A percentile compares a stretch with the other conserved stretches of the same genome.
Evolutionary conservation across 106 monocot species (phyloP).

Genomic region (Cymbidium sinense): DNA sequence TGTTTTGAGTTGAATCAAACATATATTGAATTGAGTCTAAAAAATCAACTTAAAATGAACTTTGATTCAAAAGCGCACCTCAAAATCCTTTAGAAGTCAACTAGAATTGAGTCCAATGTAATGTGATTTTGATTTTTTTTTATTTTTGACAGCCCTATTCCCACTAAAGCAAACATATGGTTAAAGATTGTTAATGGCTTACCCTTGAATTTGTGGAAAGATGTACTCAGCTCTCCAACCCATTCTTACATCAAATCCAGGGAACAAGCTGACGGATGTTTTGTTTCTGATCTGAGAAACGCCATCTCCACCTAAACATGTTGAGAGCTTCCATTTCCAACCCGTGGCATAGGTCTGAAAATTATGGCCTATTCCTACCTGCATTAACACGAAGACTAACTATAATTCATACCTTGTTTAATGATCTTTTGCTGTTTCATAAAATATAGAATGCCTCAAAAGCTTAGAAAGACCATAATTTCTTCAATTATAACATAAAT

Average conservation of each 20-base stretch:
- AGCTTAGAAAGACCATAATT: neutral
- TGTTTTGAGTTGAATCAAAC: neutral
- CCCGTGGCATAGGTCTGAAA: conserved; percentile 45
- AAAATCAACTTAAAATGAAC: neutral
- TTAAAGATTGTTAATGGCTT: conserved; percentile 6
- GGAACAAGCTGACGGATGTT: conserved; percentile 62
- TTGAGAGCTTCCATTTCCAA: conserved; percentile 83
- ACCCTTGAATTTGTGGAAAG: conserved; percentile 96
- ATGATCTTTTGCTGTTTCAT: neutral
- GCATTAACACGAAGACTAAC: conserved; percentile 2
- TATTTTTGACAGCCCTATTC: neutral
- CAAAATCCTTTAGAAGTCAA: neutral
- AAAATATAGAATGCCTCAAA: neutral
- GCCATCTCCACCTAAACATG: conserved; percentile 71
- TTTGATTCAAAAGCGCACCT: neutral
- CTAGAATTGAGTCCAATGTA: neutral
- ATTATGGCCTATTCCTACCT: conserved; percentile 75
- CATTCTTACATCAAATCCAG: conserved; percentile 84
- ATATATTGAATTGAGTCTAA: neutral
- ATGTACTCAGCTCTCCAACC: conserved; percentile 94
- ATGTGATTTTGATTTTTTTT: neutral
- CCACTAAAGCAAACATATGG: neutral
- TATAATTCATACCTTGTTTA: neutral
- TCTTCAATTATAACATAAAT: neutral
- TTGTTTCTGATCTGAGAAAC: conserved; percentile 75